These are phyloP conservation scores for Sugiyamaella floridensis DNA, from an alignment of 805 yeast species.

Conservation along the genomic window DNA sequence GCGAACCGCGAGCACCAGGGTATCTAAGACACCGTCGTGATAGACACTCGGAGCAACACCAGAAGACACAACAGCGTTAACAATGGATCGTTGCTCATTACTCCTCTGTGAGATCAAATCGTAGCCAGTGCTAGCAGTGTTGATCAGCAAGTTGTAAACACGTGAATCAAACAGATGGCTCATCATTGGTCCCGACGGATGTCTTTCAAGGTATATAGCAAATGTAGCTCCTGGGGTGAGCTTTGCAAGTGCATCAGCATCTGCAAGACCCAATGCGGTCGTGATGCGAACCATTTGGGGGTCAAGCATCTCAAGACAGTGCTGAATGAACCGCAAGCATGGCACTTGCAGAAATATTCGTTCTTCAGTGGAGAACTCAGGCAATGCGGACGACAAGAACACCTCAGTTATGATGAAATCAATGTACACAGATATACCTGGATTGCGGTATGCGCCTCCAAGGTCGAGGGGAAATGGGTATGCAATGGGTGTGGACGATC, in stretches of 20 bases:
- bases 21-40: slow-evolving; percentile 30
- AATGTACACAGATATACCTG: slow-evolving; percentile 74
- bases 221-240: slow-evolving; percentile 27
- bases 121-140: slow-evolving; percentile 50
- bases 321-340: slow-evolving; percentile 46
- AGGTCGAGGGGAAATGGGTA: slow-evolving; percentile 56
- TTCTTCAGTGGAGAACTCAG: slow-evolving; percentile 30
- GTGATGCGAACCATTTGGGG: slow-evolving; percentile 46
- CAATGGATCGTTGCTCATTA: slow-evolving; percentile 1
- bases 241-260: not conserved
- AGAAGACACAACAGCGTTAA: not conserved
- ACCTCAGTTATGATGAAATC: slow-evolving; percentile 66
- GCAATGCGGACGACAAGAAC: slow-evolving; percentile 38
- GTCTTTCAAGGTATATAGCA: slow-evolving; percentile 48
- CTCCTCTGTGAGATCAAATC: slow-evolving; percentile 45
- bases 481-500: slow-evolving; percentile 34
- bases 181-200: slow-evolving; percentile 62
- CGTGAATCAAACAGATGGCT: slow-evolving; percentile 56
- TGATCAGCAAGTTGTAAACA: slow-evolving; percentile 50
- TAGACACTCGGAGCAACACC: not conserved
- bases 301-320: slow-evolving; percentile 45
- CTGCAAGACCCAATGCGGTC: slow-evolving; percentile 36
- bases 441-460: slow-evolving; percentile 53
- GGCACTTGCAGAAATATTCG: slow-evolving; percentile 44
- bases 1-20: slow-evolving; percentile 25